phyloP scores from a whole-genome alignment of 257 asterid genomes.

The Lycium barbarum region DNA sequence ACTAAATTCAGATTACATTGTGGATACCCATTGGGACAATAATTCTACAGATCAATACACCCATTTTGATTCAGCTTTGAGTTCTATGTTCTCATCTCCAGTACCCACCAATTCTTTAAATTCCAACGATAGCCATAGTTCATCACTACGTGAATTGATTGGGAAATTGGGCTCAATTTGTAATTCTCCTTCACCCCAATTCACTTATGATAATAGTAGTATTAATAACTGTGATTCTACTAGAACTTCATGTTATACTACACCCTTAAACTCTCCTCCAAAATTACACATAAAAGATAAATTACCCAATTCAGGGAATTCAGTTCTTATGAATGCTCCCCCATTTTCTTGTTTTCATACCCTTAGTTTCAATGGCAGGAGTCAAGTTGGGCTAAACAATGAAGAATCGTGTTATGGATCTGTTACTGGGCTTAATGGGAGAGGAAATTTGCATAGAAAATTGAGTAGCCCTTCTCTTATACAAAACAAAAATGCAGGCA shows the following conservation, averaged over 20 bases:
- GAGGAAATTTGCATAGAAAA: conserved; percentile 56
- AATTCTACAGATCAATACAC: conserved; percentile 47
- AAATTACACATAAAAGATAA: conserved; percentile 42
- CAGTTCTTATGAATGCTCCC: conserved; percentile 47
- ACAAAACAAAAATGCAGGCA: conserved; percentile 35
- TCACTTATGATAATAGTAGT: conserved; percentile 16
- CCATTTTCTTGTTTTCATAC: conserved; percentile 78
- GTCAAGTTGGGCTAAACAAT: conserved; percentile 38
- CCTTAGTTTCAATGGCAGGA: conserved; percentile 71
- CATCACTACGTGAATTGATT: conserved; percentile 45
- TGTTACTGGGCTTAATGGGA: conserved; percentile 35
- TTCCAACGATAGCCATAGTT: background rate
- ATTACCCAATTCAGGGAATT: conserved; percentile 42
- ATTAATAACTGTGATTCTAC: background rate
- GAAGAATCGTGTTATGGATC: conserved; percentile 48
- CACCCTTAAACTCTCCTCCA: conserved; percentile 51
- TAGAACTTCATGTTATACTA: conserved; percentile 40
- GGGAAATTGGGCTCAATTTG: conserved; percentile 55
- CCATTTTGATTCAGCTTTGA: conserved; percentile 54
- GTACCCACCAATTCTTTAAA: background rate
- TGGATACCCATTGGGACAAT: conserved; percentile 47
- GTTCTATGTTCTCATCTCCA: conserved; percentile 53
- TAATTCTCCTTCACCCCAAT: conserved; percentile 4
- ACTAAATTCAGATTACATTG: conserved; percentile 34
- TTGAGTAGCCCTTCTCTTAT: conserved; percentile 68